Evolutionary conservation across 208 protist genomes (phyloP), one percentile per base, ranked within the genome.

Genomic region (Wallacemonas sp.): DNA sequence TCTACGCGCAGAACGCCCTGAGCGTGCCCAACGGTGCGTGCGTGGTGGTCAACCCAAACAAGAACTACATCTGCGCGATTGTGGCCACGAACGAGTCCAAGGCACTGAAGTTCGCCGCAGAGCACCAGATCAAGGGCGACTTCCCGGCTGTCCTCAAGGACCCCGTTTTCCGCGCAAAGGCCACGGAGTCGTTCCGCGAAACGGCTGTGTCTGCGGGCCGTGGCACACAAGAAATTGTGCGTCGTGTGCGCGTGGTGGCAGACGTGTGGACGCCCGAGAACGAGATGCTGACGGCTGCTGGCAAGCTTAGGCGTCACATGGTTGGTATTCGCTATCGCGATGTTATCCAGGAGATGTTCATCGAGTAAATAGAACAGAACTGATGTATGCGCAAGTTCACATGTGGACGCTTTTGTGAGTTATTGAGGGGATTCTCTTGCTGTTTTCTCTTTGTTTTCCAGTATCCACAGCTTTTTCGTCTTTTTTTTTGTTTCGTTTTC

Each of bases 211-310:
- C 26, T 14, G 32, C 38, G n/a, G 66, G 63, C 18, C 26, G 44
- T 10, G 36, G 57, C 5, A 55, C 72, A 23, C 61, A 44, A 44
- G 76, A 82, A 3, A 57, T 55, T 59, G 52, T 82, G 14, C 69
- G 65, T 16, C 26, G 32, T 25, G 59, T 78, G 44, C 61, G 70
- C 26, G 32, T 82, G 3, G 42, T 79, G 7, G 38, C 36, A 41
- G 76, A 82, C 22, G 70, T 66, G 57, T 86, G 80, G 80, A 80
- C 74, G 2, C 36, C 59, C 4, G 79, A 85, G 54, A 85, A 85
- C 65, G 72, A 57, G 5, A 49, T 81, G 41, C 64, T 82, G 41
- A 82, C 80, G 48, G 80, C 76, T 0, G 66, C 72, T 14, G 42
- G 45, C 20, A 81, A 74, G 32, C 45, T 86, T 1, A 74, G 72